phyloP scores from a whole-genome alignment of 75 land plant genomes.

The Selaginella tamariscina region DNA sequence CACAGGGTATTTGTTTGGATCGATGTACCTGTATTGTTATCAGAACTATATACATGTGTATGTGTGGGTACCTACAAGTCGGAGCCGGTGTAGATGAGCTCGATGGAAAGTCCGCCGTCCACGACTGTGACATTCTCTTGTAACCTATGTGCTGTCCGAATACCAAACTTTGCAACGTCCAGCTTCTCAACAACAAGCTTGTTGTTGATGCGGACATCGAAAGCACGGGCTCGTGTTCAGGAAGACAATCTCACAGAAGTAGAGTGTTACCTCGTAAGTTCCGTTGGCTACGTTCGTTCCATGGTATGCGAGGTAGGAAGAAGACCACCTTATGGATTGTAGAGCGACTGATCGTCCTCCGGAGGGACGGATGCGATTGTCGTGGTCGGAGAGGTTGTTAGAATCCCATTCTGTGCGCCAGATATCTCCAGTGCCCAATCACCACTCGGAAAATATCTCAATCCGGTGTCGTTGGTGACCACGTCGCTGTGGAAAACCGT shows the following conservation, averaged over 20 bases:
- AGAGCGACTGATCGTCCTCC: neutral
- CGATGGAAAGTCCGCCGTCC: neutral
- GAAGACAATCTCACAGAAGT: neutral
- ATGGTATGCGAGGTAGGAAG: conserved; percentile 10
- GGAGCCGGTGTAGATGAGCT: neutral
- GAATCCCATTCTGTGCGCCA: neutral
- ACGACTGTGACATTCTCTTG: neutral
- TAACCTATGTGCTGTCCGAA: neutral
- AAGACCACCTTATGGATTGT: conserved; percentile 5
- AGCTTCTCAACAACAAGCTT: neutral
- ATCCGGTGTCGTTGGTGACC: too few species aligned
- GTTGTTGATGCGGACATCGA: neutral
- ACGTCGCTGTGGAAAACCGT: neutral
- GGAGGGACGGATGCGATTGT: neutral
- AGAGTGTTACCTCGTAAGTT: conserved; percentile 1
- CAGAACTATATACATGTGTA: too few species aligned
- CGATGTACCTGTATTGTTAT: neutral
- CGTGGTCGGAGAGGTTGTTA: neutral
- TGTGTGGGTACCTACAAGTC: too few species aligned
- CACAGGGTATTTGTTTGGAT: neutral
- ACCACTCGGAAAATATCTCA: too few species aligned
- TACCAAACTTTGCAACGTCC: neutral
- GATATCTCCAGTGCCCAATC: neutral
- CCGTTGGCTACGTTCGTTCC: neutral
- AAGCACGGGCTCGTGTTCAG: neutral